Base-by-base conservation (phyloP, 2,329 filamentous ascomycete genomes). In the Cercospora sojina region DNA sequence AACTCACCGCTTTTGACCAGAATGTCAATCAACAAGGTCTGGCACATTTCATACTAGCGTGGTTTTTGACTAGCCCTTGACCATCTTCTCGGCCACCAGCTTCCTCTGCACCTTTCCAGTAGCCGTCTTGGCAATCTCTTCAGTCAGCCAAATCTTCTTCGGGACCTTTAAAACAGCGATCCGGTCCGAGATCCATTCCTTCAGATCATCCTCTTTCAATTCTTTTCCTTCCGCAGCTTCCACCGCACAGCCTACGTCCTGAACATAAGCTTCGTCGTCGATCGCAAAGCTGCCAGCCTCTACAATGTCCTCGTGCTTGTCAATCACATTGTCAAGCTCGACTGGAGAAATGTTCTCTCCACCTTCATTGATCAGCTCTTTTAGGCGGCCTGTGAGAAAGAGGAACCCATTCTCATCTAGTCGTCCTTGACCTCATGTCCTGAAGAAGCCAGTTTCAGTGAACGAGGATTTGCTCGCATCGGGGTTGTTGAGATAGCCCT, bases 291-390 rank as follows among this genome's bases (percentile, higher is more conserved):
- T 91, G 41, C 94, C 91, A 5, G 90, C 92, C 79, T 96, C 92
- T 2, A 85, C 84, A 2, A 95, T 85, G 38, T 87, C 85, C 13
- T 89, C 86, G 75, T 93, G 87, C 65, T 89, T 84, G 16, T 89
- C 83, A 32, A 95, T 82, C 12, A 90, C 87, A 72, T 95, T 96
- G 82, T 95, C 92, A 27, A 95, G 84, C 80, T 96, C 92, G 62
- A 94, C 93, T 1, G 92, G 92, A 71, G 88, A 91, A 76, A 95
- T 95, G 82, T 95, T 94, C 81, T 95, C 91, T 67, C 91, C 92
- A 64, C 90, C 91, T 80, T 94, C 93, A 80, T 93, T 93, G 83
- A 96, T 96, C 64, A 96, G 83, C 80, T 96, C 92, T 83, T 96
- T 96, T 80, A 95, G 94, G 63, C 92, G 85, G 16, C 92, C 92